Percentiles rank a stretch among this genome's conserved stretches.
phyloP scores from a whole-genome alignment of 2,329 filamentous ascomycete genomes.

The Penicillium thymicola region DNA sequence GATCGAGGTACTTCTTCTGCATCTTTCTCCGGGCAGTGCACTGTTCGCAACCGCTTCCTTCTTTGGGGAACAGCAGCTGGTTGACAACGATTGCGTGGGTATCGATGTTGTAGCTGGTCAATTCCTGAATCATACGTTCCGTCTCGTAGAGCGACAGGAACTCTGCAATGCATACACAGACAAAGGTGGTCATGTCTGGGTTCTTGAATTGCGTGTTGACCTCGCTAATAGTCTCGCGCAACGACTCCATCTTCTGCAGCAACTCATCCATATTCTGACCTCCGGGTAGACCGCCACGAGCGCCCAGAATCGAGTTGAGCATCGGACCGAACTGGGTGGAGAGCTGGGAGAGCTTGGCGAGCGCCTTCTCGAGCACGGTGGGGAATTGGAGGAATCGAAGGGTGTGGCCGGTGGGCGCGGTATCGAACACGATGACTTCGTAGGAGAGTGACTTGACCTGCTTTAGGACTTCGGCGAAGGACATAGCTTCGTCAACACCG shows the following conservation, averaged over 20 bases:
- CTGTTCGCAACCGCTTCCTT: slow-evolving; percentile 83
- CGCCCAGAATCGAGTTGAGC: slow-evolving; percentile 86
- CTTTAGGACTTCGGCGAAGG: slow-evolving; percentile 97
- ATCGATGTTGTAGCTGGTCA: slow-evolving; percentile 89
- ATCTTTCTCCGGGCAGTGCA: slow-evolving; percentile 93
- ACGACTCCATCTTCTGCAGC: slow-evolving; percentile 88
- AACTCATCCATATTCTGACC: slow-evolving; percentile 91
- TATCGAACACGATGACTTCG: slow-evolving; percentile 99
- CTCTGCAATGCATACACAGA: slow-evolving; percentile 97
- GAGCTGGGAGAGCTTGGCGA: slow-evolving; percentile 94
- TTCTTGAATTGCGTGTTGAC: slow-evolving; percentile 99
- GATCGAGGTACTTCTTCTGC: slow-evolving; percentile 99
- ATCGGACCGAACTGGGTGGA: slow-evolving; percentile 94
- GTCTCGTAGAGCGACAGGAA: slow-evolving; percentile 97
- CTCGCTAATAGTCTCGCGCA: slow-evolving; percentile 89
- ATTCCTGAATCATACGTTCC: slow-evolving; percentile 98
- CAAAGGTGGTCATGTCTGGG: slow-evolving; percentile 89
- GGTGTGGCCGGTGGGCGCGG: slow-evolving; percentile 94
- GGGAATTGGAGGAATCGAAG: slow-evolving; percentile 98
- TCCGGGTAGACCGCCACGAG: slow-evolving; percentile 73
- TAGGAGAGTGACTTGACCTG: slow-evolving; percentile 99
- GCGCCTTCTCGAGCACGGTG: slow-evolving; percentile 93
- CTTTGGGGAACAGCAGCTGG: slow-evolving; percentile 88
- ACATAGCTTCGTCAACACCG: slow-evolving; percentile 99
- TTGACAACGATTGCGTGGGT: slow-evolving; percentile 98